phyloP scores from a whole-genome alignment of 2,329 filamentous ascomycete species.

The Paecilomyces formosus region DNA sequence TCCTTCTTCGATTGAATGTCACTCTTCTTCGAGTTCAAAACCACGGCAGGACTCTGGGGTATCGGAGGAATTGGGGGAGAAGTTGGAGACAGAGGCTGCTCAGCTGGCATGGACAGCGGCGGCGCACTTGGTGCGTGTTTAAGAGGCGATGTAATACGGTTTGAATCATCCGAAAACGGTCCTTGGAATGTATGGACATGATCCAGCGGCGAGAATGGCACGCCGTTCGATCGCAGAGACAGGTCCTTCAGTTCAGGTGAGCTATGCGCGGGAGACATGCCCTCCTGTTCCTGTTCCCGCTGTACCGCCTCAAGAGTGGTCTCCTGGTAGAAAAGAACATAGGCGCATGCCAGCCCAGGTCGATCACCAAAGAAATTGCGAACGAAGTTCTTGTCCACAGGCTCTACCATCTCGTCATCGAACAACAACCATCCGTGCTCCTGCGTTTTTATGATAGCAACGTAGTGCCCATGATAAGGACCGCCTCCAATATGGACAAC shows the following conservation, averaged over 20 bases:
- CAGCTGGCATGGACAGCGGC: slow-evolving; percentile 38
- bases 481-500: slow-evolving; percentile 96
- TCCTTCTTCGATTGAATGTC: slow-evolving; percentile 65
- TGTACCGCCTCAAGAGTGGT: slow-evolving; percentile 62
- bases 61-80: slow-evolving; percentile 21
- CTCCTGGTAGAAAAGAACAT: slow-evolving; percentile 97
- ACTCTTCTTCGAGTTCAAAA: slow-evolving; percentile 50
- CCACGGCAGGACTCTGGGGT: slow-evolving; percentile 23
- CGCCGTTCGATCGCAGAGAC: slow-evolving; percentile 23
- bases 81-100: slow-evolving; percentile 16
- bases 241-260: slow-evolving; percentile 41
- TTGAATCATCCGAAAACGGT: slow-evolving; percentile 28
- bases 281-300: slow-evolving; percentile 78
- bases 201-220: slow-evolving; percentile 21
- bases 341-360: slow-evolving; percentile 84
- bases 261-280: slow-evolving; percentile 34
- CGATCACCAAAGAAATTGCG: slow-evolving; percentile 96
- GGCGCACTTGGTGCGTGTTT: slow-evolving; percentile 36
- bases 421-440: slow-evolving; percentile 94
- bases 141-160: slow-evolving; percentile 19
- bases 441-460: slow-evolving; percentile 94
- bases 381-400: slow-evolving; percentile 93
- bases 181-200: slow-evolving; percentile 34
- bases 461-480: slow-evolving; percentile 95
- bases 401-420: slow-evolving; percentile 97